Conservation (phyloP, 805 yeast genomes). For the Maudiozyma bulderi region DNA sequence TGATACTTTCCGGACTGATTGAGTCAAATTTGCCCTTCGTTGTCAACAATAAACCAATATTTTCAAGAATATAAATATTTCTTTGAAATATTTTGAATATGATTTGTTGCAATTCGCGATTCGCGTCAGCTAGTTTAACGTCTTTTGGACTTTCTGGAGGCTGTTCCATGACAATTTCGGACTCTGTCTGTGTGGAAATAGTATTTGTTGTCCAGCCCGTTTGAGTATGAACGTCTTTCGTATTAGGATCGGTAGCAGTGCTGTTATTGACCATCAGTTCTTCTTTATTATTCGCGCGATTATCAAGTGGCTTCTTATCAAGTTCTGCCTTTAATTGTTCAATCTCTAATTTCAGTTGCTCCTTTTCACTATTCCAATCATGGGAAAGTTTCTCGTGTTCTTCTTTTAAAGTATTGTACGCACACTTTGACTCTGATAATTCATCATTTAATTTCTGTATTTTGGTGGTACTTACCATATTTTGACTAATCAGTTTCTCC, state of each 20-base stretch:
- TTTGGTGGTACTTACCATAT: neutral
- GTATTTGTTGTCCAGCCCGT: no score
- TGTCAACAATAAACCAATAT: slow-evolving; percentile 57
- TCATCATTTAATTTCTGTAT: neutral
- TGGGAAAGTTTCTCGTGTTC: neutral
- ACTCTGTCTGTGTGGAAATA: no score
- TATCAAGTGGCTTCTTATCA: no score
- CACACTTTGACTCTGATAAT: neutral
- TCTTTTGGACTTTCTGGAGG: no score
- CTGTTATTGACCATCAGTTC: no score
- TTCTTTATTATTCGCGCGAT: no score
- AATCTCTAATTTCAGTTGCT: neutral
- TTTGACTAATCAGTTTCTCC: neutral
- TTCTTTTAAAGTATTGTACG: neutral
- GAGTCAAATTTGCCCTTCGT: neutral
- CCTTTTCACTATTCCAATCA: neutral
- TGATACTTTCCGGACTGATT: neutral
- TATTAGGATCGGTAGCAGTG: no score
- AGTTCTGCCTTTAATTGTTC: neutral
- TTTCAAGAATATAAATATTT: slow-evolving; percentile 53
- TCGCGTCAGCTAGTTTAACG: no score
- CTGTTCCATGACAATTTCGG: no score
- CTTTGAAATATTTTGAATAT: slow-evolving; percentile 33
- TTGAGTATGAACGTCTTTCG: no score
- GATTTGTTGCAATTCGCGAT: slow-evolving; percentile 1